Conservation (phyloP, 2,329 filamentous ascomycete species). For the Microdochium bolleyi region DNA sequence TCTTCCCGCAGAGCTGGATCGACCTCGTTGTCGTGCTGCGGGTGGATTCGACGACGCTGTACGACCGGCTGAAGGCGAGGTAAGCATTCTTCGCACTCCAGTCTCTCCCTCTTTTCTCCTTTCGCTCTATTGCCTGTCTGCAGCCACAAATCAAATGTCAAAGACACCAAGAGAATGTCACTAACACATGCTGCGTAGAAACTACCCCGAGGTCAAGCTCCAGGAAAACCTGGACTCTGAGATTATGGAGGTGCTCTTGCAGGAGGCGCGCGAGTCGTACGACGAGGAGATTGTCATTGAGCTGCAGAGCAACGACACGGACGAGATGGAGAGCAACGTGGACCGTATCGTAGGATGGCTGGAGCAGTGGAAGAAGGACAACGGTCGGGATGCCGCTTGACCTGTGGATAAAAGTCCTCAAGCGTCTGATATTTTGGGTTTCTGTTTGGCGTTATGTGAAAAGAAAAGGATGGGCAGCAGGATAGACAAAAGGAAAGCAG, state of each 20-base stretch:
- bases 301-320: conserved; percentile 69
- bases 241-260: conserved; percentile 90
- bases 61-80: conserved; percentile 74
- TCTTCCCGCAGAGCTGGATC: conserved; percentile 90
- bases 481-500: too few relatives aligned
- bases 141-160: too few relatives aligned
- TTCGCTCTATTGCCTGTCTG: neutral
- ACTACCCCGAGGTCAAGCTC: conserved; percentile 79
- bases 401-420: too few relatives aligned
- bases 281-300: conserved; percentile 84
- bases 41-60: conserved; percentile 71
- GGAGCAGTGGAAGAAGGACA: conserved; percentile 70
- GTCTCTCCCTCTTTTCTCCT: neutral
- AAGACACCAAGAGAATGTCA: too few relatives aligned
- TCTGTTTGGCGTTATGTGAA: neutral
- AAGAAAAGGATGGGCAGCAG: conserved; percentile 6
- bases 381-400: too few relatives aligned
- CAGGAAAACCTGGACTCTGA: conserved; percentile 96
- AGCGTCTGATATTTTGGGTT: too few relatives aligned
- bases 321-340: conserved; percentile 84
- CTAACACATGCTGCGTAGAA: conserved; percentile 32
- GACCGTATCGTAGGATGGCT: conserved; percentile 79
- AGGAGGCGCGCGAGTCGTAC: conserved; percentile 84
- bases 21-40: conserved; percentile 90
- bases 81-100: conserved; percentile 23